phyloP scores from a whole-genome alignment of 129 eudicot species.

The Artemisia tridentata region DNA sequence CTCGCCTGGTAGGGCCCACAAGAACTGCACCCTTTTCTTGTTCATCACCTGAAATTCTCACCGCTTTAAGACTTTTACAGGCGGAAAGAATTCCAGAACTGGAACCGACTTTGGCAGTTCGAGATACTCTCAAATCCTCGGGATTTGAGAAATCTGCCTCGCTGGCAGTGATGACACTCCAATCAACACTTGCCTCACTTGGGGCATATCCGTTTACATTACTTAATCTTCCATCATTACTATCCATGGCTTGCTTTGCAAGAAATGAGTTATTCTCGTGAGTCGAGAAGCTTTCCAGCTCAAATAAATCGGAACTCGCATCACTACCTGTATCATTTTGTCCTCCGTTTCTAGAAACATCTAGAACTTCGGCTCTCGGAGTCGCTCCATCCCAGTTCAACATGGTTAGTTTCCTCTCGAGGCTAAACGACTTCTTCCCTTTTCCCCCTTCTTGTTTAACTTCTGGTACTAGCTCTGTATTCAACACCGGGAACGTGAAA shows the following conservation, averaged over 20 bases:
- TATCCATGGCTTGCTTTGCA: slow-evolving; percentile 38
- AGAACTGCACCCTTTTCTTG: slow-evolving; percentile 23
- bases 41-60: slow-evolving; percentile 58
- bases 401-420: slow-evolving; percentile 41
- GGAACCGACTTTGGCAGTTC: slow-evolving; percentile 17
- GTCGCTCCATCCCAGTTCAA: slow-evolving; percentile 63
- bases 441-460: slow-evolving; percentile 27
- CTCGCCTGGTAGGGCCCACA: slow-evolving; percentile 18
- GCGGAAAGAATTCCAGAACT: slow-evolving; percentile 50
- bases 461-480: slow-evolving; percentile 25
- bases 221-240: slow-evolving; percentile 2
- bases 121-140: slow-evolving; percentile 10
- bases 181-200: slow-evolving; percentile 83
- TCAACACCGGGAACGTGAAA: slow-evolving; percentile 45
- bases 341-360: slow-evolving; percentile 24
- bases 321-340: slow-evolving; percentile 67
- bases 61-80: slow-evolving; percentile 70
- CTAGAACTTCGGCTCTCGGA: slow-evolving; percentile 30
- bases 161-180: slow-evolving; percentile 90
- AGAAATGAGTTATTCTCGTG: slow-evolving; percentile 40
- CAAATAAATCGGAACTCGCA: slow-evolving; percentile 86
- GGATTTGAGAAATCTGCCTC: slow-evolving; percentile 54
- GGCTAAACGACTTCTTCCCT: slow-evolving; percentile 34
- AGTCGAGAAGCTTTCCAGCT: slow-evolving; percentile 78
- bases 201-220: slow-evolving; percentile 52